A percentile compares a stretch with the other conserved stretches of the same genome.
Conservation (phyloP, 2,329 filamentous ascomycete genomes). For the Phialocephala subalpina region DNA sequence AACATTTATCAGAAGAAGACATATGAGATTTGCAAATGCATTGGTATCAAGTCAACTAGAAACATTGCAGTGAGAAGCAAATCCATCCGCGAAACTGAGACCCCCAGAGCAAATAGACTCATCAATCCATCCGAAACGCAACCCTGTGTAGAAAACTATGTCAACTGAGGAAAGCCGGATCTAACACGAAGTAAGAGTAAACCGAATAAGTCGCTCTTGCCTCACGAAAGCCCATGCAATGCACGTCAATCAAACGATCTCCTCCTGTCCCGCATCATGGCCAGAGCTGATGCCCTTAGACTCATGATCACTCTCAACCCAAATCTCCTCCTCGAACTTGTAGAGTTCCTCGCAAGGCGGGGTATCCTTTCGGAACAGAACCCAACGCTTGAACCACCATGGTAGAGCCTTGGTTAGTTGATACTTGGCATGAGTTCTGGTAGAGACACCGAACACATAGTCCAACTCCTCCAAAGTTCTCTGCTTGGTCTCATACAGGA, state of each 20-base stretch:
- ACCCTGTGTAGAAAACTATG: too few species aligned
- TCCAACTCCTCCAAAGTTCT: constrained; percentile 43
- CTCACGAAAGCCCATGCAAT: not conserved
- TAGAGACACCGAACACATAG: constrained; percentile 56
- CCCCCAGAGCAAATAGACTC: too few species aligned
- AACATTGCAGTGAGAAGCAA: too few species aligned
- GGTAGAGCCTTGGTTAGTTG: constrained; percentile 60
- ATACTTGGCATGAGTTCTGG: constrained; percentile 35
- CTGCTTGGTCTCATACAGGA: constrained; percentile 65
- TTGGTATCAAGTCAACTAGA: too few species aligned
- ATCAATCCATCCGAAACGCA: too few species aligned
- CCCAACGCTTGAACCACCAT: constrained; percentile 64
- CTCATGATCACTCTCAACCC: constrained; percentile 27
- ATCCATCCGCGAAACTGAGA: too few species aligned
- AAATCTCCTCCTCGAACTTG: constrained; percentile 30
- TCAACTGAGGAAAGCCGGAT: not conserved
- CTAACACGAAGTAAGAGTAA: not conserved
- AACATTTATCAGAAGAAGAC: too few species aligned
- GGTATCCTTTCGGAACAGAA: constrained; percentile 22
- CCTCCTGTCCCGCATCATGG: constrained; percentile 22
- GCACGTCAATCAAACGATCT: constrained; percentile 15
- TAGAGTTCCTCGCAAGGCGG: constrained; percentile 26
- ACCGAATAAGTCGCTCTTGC: not conserved
- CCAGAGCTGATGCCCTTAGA: constrained; percentile 19
- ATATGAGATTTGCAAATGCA: too few species aligned